Percentiles rank a stretch among this genome's conserved stretches.
Conservation (phyloP, 257 asterid genomes). For the Solanum piurae region DNA sequence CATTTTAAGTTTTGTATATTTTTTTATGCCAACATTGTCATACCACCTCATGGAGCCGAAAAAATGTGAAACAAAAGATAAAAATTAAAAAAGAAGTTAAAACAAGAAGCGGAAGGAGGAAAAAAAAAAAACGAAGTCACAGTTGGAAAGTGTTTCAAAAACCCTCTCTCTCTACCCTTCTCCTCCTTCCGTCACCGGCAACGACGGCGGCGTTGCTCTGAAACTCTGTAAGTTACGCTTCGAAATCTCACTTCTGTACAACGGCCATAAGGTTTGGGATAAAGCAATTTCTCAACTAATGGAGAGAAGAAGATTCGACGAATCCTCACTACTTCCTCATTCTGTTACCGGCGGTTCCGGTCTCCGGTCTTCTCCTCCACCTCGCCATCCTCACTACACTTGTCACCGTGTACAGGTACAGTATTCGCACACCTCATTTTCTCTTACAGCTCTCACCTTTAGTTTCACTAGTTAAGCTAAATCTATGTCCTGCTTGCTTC, state of each 20-base stretch:
- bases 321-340: conserved; percentile 10
- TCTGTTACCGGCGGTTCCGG: conserved; percentile 15
- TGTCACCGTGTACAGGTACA: conserved; percentile 22
- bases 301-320: conserved; percentile 36
- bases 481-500: neutral
- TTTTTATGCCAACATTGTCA: neutral
- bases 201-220: neutral
- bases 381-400: conserved; percentile 40
- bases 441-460: neutral
- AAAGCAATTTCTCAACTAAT: conserved; percentile 7
- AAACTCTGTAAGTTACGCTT: neutral
- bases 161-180: neutral
- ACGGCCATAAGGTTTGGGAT: neutral
- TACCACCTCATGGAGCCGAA: neutral
- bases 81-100: neutral
- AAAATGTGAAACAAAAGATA: neutral
- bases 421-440: neutral
- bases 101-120: neutral
- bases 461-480: neutral
- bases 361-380: conserved; percentile 4
- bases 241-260: neutral
- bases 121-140: neutral
- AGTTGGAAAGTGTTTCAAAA: neutral
- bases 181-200: neutral
- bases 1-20: too few species aligned